phyloP scores from a whole-genome alignment of 164 flowering plant genomes.

The Liquidambar formosana region DNA sequence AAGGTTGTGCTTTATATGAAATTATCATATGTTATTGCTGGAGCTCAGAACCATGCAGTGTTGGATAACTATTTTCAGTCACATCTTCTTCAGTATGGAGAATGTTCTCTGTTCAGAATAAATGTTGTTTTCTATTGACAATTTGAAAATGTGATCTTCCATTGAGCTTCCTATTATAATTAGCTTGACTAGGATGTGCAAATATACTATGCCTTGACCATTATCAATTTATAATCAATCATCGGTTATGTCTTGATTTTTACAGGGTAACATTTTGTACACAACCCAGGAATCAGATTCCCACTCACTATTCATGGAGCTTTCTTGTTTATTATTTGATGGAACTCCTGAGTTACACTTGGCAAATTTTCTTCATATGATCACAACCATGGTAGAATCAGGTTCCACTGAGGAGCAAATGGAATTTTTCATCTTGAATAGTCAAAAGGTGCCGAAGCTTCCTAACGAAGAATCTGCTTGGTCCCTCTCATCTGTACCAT shows the following conservation, averaged over 20 bases:
- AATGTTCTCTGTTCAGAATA: background rate
- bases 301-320: slow-evolving; percentile 81
- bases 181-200: background rate
- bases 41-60: background rate
- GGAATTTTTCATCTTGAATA: slow-evolving; percentile 68
- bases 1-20: background rate
- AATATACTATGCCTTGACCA: background rate
- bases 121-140: background rate
- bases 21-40: background rate
- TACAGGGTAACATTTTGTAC: slow-evolving; percentile 69
- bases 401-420: slow-evolving; percentile 73
- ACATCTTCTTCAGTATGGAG: background rate
- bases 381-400: slow-evolving; percentile 82
- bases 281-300: slow-evolving; percentile 55
- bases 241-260: slow-evolving; percentile 7
- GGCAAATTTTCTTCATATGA: slow-evolving; percentile 96
- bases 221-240: background rate
- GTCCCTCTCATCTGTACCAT: slow-evolving; percentile 43
- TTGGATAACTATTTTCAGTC: background rate
- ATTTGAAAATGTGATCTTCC: background rate
- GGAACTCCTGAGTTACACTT: slow-evolving; percentile 66
- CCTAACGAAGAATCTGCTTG: slow-evolving; percentile 70
- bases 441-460: slow-evolving; percentile 75
- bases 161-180: background rate
- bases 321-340: slow-evolving; percentile 64